Evolutionary conservation across 2,329 filamentous ascomycete species (phyloP), one percentile per base, ranked within the genome.

Genomic region (Xylariaceae sp.): DNA sequence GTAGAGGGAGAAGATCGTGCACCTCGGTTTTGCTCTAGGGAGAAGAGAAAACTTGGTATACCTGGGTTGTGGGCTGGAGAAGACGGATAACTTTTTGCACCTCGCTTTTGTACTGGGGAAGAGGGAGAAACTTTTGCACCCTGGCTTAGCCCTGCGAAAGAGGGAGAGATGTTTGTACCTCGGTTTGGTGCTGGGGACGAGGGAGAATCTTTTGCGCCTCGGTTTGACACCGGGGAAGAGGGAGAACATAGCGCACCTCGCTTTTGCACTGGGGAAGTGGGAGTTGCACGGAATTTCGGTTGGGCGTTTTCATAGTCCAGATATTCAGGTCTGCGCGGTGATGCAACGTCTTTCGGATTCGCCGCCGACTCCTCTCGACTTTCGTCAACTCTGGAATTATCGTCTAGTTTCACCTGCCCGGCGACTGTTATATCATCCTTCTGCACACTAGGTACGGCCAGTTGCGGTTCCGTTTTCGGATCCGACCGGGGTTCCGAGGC

Each of bases 221-320:
- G 37, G 37, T 42, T 30, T 30, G 23, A 30, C 23, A 42, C 37
- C 8, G 37, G 37, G 37, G 37, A 42, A 13, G 11, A 10, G 37
- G 37, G 37, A 42, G 37, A 42, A 42, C 37, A 13, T 13, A 8
- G 60, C 48, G 37, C 34, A 11, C 47, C 35, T 45, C 49, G 23
- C 4, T 34, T 56, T 23, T 34, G 37, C 4, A 45, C 39, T 8
- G 66, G 66, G 11, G 67, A 66, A 18, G 54, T 42, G 39, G 65
- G 63, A 13, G 53, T 63, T 48, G 60, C 57, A 45, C 61, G 51
- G 8, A 62, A 47, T 61, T 60, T 1, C 51, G 55, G 17, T 42
- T 52, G 18, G 47, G 51, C 13, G 47, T 55, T 13, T 42, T 62
- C 53, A 34, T 56, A 53, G 17, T 56, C 18, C 37, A 53, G 56